Evolutionary conservation across 2,329 filamentous ascomycete species (phyloP), one percentile per base, ranked within the genome.

Genomic region (Chrysosphaeria jannelii): DNA sequence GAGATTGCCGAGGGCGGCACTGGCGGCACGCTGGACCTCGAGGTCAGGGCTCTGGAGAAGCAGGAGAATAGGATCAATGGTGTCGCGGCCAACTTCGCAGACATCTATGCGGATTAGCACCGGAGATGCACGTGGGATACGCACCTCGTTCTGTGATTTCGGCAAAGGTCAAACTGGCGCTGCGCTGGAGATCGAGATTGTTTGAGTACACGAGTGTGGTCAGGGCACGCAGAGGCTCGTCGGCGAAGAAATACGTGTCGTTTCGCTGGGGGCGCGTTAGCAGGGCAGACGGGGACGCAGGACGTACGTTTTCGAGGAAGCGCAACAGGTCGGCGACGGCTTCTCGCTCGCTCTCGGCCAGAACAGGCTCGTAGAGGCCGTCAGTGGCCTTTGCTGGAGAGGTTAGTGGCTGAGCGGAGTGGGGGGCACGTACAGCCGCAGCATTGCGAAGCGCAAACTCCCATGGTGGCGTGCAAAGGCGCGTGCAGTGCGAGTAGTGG

Each of bases 121-220:
- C 23, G 27, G 20, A 7, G n/a, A 8, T 17, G 7, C 14, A 19
- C 8, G 6, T 22, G 9, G 19, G n/a, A 11, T 22, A 18, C 16
- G 16, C 16, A 91, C 85, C 81, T 75, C 81, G 53, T 48, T 97
- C 85, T 19, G 85, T 97, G 35, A 97, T 97, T 45, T 97, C 85
- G 29, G 85, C 85, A 54, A 97, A 97, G 3, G 85, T 97, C 44
- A 97, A 60, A 44, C 81, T 93, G 25, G 85, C 85, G 48, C 85
- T 93, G 33, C 85, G 63, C 50, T 97, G 85, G 25, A 97, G 57
- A 43, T 97, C 85, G 42, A 97, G 79, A 49, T 97, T 97, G 46
- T 93, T 79, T 27, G 85, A 97, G 44, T 90, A 97, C 27, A 97
- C 85, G 13, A 97, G 60, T 8, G 81, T 97, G 46, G 76, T 91